Conservation (phyloP, 257 asterid species). For the Solanum dulcamara region DNA sequence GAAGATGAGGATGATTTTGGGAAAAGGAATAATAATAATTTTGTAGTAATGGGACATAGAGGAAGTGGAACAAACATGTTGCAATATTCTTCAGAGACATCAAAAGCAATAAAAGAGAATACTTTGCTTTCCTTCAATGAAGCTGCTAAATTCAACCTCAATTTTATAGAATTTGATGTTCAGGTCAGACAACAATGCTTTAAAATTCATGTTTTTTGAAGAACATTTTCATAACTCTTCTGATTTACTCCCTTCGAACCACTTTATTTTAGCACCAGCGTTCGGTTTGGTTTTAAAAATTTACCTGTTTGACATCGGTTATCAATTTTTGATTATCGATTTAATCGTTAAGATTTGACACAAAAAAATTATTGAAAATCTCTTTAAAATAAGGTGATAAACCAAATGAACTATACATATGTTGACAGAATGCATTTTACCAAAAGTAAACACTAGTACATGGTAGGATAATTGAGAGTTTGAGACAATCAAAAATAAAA, state of each 20-base stretch:
- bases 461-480: no score
- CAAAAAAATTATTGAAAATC: no score
- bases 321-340: no score
- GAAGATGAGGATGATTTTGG: neutral
- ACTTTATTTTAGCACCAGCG: no score
- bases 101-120: conserved; percentile 12
- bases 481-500: no score
- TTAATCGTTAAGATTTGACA: no score
- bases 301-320: no score
- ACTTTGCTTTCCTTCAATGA: conserved; percentile 8
- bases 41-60: conserved; percentile 23
- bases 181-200: conserved; percentile 1
- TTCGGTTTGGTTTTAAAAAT: no score
- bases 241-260: neutral
- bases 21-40: neutral
- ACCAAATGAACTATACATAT: no score
- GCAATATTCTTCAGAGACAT: conserved; percentile 1
- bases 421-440: no score
- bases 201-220: neutral
- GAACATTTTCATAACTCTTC: neutral
- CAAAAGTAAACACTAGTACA: no score
- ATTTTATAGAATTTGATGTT: conserved; percentile 22
- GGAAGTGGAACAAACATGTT: conserved; percentile 21
- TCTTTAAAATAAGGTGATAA: no score
- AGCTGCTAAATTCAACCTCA: conserved; percentile 4